These are phyloP conservation scores for Syzygium oleosum DNA, from an alignment of 345 rosid genomes.

Conservation along the genomic window DNA sequence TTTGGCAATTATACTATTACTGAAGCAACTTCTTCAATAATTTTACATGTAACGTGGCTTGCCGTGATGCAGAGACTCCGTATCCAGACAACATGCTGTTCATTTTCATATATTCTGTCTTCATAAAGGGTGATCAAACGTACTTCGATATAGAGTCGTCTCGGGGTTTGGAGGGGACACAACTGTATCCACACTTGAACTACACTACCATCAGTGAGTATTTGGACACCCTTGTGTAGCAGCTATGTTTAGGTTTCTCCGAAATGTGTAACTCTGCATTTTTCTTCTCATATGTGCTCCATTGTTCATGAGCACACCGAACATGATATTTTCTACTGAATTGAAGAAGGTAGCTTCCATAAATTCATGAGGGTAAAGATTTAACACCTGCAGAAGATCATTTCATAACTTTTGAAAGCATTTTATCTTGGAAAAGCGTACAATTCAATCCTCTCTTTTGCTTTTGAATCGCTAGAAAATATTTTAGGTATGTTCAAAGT, in stretches of 20 bases:
- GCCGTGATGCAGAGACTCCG: constrained; percentile 38
- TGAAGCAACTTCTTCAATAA: neutral
- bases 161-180: constrained; percentile 35
- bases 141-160: constrained; percentile 28
- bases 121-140: constrained; percentile 53
- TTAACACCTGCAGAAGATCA: neutral
- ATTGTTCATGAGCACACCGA: neutral
- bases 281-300: neutral
- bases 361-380: neutral
- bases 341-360: neutral
- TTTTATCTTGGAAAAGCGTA: neutral
- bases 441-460: neutral
- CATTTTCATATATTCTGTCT: constrained; percentile 44
- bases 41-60: neutral
- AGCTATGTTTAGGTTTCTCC: neutral
- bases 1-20: neutral
- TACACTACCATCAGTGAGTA: constrained; percentile 29
- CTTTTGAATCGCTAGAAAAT: neutral
- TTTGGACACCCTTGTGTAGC: constrained; percentile 29
- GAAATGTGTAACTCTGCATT: neutral
- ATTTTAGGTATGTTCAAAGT: neutral
- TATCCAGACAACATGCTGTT: constrained; percentile 38
- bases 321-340: neutral
- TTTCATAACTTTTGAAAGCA: neutral
- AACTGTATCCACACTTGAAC: constrained; percentile 39